Evolutionary conservation across 2,329 filamentous ascomycete genomes (phyloP).

Genomic region (Colletotrichum scovillei): DNA sequence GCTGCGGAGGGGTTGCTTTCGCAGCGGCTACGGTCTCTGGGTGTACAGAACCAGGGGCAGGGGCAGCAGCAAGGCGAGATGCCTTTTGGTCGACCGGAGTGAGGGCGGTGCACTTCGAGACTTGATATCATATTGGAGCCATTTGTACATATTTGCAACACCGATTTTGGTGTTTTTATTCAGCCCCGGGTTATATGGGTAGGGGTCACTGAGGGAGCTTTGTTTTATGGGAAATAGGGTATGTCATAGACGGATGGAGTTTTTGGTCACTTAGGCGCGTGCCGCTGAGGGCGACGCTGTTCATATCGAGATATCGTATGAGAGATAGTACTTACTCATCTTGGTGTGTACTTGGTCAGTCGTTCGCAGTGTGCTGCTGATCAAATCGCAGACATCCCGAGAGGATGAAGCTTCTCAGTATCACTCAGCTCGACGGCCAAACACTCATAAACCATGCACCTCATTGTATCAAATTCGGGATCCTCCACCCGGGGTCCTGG

Average conservation of each 20-base stretch:
- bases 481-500: too few relatives aligned
- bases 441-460: neutral
- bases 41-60: slow-evolving; percentile 50
- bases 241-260: slow-evolving; percentile 6
- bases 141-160: neutral
- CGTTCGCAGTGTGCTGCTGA: too few relatives aligned
- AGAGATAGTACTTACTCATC: neutral
- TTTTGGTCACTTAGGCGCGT: neutral
- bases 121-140: too few relatives aligned
- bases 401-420: neutral
- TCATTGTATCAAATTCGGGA: too few relatives aligned
- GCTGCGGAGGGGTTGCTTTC: slow-evolving; percentile 77
- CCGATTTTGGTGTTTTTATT: neutral
- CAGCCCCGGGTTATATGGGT: neutral
- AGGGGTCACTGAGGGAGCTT: neutral
- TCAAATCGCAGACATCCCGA: neutral
- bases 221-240: neutral
- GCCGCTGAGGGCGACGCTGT: neutral
- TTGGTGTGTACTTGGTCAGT: neutral
- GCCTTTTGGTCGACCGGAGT: neutral
- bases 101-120: neutral
- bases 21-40: slow-evolving; percentile 73
- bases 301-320: neutral
- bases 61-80: neutral
- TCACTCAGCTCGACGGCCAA: neutral